Evolutionary conservation across 306 rosid genomes (phyloP).

Genomic region (Inga oerstediana): DNA sequence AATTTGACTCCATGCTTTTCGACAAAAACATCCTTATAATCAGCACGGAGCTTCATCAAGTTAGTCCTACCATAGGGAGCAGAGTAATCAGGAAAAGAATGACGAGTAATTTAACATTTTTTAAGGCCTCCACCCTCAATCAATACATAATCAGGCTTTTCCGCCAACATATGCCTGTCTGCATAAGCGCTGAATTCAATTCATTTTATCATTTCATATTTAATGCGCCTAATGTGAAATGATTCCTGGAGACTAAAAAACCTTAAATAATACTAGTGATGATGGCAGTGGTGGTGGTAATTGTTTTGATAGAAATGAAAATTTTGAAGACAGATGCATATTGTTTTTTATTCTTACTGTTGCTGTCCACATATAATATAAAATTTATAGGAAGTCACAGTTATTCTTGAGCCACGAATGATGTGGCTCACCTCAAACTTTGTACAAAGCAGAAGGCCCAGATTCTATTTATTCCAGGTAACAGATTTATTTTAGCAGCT

Average conservation of each 20-base stretch:
- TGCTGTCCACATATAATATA: neutral
- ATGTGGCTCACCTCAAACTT: neutral
- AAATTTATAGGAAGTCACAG: neutral
- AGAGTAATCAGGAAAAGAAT: constrained; percentile 40
- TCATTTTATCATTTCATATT: neutral
- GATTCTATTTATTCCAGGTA: neutral
- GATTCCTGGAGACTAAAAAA: neutral
- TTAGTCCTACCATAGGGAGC: constrained; percentile 51
- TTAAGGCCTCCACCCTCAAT: constrained; percentile 6
- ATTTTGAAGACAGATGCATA: neutral
- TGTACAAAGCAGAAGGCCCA: neutral
- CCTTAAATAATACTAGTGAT: neutral
- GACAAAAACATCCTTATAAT: constrained; percentile 63
- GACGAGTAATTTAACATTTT: constrained; percentile 5
- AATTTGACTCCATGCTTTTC: constrained; percentile 67
- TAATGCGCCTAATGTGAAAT: neutral
- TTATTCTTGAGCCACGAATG: neutral
- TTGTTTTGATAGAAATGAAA: neutral
- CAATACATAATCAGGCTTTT: constrained; percentile 1
- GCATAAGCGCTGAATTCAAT: constrained; percentile 9
- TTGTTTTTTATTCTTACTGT: neutral
- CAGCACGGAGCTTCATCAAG: constrained; percentile 64
- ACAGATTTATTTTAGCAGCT: neutral
- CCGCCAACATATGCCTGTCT: neutral
- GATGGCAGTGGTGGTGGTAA: too few species aligned